Evolutionary conservation across 1,284 basidiomycete genomes (phyloP), one percentile per base, ranked within the genome.

Genomic region (Papiliotrema nemorosa): DNA sequence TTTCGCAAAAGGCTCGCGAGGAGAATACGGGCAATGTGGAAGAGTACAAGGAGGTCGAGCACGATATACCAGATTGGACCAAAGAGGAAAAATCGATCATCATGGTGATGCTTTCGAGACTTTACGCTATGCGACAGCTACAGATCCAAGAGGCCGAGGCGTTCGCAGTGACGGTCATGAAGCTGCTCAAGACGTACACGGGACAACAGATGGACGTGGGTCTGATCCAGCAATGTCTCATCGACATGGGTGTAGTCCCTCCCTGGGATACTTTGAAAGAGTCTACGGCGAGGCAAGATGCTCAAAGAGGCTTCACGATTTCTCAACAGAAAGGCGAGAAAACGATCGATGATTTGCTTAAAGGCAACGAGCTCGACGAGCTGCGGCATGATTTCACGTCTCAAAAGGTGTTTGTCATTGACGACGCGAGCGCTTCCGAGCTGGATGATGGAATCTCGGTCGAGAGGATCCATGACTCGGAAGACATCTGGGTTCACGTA

Each of bases 371-470:
- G 29, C 55, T 66, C 13, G 69, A 72, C 48, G 24, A 44, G 1
- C 44, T 66, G 2, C 85, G 92, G 4, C 83, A 89, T 63, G 94
- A 97, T 73, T 97, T 91, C 70, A 88, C 87, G 12, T 63, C 84
- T 53, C 72, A 87, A 49, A 84, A 84, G 0, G 90, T 92, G 1
- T 97, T 86, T 70, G 87, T 97, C 18, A 86, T 99, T 49, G 96
- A 99, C 68, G 89, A 92, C 59, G 66, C 78, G 0, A 69, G 64
- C 5, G 93, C 96, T 0, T 76, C 86, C 60, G 96, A 99, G 70
- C 80, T 98, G 25, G 96, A 99, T 64, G 96, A 99, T 70, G 96
- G 91, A 1, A 67, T 99, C 31, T 94, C 92, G 0, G 68, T 97
- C 42, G 88, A 93, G 57, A 60, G 74, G 2, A 77, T 84, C 20